A percentile compares a stretch with the other conserved stretches of the same genome.
phyloP scores from a whole-genome alignment of 2,329 filamentous ascomycete genomes.

The Penicillium olsonii region DNA sequence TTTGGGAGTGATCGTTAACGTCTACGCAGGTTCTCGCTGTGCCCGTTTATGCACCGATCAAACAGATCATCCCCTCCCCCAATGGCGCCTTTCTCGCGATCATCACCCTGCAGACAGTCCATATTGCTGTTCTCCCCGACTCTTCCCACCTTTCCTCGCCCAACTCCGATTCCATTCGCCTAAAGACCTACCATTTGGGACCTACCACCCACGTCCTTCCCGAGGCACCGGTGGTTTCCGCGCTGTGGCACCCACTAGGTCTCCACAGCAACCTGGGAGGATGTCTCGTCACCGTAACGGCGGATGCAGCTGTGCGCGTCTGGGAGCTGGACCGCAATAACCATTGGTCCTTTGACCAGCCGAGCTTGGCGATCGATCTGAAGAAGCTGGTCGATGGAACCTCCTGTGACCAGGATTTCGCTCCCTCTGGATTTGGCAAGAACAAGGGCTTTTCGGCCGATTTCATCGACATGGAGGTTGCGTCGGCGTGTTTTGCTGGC shows the following conservation, averaged over 20 bases:
- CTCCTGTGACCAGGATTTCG: constrained; percentile 78
- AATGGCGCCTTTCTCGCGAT: constrained; percentile 80
- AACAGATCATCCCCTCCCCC: constrained; percentile 82
- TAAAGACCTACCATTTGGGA: constrained; percentile 88
- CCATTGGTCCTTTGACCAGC: constrained; percentile 82
- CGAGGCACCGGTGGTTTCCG: constrained; percentile 75
- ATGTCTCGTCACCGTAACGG: constrained; percentile 84
- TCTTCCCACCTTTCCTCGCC: constrained; percentile 70
- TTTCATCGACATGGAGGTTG: constrained; percentile 89
- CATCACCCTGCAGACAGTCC: constrained; percentile 81
- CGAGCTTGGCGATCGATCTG: constrained; percentile 80
- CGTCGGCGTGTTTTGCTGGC: constrained; percentile 86
- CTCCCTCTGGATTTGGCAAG: constrained; percentile 70
- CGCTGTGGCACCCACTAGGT: constrained; percentile 89
- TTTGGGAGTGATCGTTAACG: constrained; percentile 6
- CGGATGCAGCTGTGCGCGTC: constrained; percentile 81
- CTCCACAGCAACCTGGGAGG: constrained; percentile 65
- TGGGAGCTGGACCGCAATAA: constrained; percentile 88
- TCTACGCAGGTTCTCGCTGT: constrained; percentile 68
- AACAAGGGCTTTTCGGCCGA: constrained; percentile 87
- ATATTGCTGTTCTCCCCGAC: constrained; percentile 83
- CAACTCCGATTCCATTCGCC: constrained; percentile 69
- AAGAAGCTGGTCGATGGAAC: constrained; percentile 85
- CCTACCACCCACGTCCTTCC: constrained; percentile 90
- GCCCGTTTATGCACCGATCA: constrained; percentile 77